These are phyloP conservation scores for Fusarium sulawesiense DNA, from an alignment of 2,329 filamentous ascomycete genomes.

Conservation along the genomic window DNA sequence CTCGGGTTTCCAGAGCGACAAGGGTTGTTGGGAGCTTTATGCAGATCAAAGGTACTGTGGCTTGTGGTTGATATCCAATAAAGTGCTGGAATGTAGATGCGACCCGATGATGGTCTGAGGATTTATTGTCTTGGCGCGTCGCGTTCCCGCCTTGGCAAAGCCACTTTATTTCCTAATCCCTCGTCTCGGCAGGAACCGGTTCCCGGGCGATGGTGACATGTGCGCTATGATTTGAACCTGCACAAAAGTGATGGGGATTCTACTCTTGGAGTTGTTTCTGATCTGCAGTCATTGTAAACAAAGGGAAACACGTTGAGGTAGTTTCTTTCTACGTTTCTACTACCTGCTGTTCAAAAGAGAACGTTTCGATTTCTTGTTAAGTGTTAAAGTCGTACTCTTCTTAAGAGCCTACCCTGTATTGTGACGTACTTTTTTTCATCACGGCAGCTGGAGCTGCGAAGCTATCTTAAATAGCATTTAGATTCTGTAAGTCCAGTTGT, in stretches of 20 bases:
- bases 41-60: neutral
- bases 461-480: too few relatives aligned
- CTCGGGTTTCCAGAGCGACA: slow-evolving; percentile 25
- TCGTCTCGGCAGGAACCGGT: neutral
- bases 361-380: too few relatives aligned
- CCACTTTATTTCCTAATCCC: neutral
- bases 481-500: too few relatives aligned
- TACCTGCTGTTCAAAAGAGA: too few relatives aligned
- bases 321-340: too few relatives aligned
- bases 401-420: too few relatives aligned
- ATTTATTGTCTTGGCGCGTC: neutral
- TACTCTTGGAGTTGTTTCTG: neutral
- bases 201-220: neutral
- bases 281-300: rapidly evolving
- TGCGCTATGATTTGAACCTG: neutral
- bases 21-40: neutral
- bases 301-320: rapidly evolving
- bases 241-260: neutral
- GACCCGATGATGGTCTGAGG: neutral
- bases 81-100: neutral
- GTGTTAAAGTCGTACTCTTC: too few relatives aligned
- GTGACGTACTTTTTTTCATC: too few relatives aligned
- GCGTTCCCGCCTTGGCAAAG: neutral
- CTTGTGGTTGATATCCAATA: neutral
- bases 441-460: too few relatives aligned